These are phyloP conservation scores for Cyclotella kingstonii DNA, from an alignment of 108 stramenopile genomes.

Conservation along the genomic window DNA sequence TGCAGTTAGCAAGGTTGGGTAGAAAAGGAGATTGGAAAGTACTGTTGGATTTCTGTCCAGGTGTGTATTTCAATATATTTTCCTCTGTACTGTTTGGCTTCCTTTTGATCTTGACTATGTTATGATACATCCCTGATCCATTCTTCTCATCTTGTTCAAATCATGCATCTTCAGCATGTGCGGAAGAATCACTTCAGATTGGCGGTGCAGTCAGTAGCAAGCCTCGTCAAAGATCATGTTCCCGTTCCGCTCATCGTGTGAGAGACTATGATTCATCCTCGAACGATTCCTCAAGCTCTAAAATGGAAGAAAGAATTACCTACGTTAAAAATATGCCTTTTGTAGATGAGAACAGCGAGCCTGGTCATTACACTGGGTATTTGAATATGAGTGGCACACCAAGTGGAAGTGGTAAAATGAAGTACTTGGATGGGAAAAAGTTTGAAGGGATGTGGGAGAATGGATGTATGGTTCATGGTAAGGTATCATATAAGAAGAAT, in stretches of 20 bases:
- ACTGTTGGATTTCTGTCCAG: constrained; percentile 29
- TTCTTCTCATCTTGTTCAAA: not conserved
- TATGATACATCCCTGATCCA: not conserved
- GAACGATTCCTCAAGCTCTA: not conserved
- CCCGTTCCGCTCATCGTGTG: not conserved
- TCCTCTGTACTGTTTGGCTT: no score
- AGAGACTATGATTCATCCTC: not conserved
- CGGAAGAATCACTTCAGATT: constrained; percentile 15
- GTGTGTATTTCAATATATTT: no score
- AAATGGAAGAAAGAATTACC: not conserved
- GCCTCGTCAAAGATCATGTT: not conserved
- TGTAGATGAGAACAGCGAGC: constrained; percentile 10
- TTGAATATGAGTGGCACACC: constrained; percentile 6
- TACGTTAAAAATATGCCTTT: constrained; percentile 17
- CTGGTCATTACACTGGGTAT: constrained; percentile 20
- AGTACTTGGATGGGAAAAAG: constrained; percentile 12
- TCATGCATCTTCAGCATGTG: no score
- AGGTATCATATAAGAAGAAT: constrained; percentile 10
- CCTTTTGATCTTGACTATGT: not conserved
- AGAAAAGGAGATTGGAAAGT: constrained; percentile 22
- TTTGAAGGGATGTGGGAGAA: constrained; percentile 14
- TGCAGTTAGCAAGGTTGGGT: constrained; percentile 15
- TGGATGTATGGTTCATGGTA: constrained; percentile 8
- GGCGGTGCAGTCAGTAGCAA: constrained; percentile 4
- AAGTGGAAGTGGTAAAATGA: constrained; percentile 12